Conservation (phyloP, 192 early-diverging fungal genomes). For the Pilaira anomala region DNA sequence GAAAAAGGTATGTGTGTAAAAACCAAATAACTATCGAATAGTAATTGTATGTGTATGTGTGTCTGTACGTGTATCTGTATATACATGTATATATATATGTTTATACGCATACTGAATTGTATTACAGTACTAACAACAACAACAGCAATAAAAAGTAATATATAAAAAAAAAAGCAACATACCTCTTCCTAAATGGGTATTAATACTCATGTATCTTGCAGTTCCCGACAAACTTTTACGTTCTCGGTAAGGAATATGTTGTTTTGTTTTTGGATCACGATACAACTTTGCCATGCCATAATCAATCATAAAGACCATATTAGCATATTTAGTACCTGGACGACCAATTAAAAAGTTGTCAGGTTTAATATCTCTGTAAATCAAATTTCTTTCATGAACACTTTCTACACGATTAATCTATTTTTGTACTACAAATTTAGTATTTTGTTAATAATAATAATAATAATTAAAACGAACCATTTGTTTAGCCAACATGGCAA, state of each 20-base stretch:
- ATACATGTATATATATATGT: slow-evolving; percentile 6
- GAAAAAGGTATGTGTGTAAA: neutral
- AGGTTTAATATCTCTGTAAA: slow-evolving; percentile 98
- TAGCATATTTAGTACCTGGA: slow-evolving; percentile 59
- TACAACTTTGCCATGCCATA: slow-evolving; percentile 99
- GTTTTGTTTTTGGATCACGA: slow-evolving; percentile 92
- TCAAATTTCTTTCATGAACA: slow-evolving; percentile 91
- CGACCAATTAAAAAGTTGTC: slow-evolving; percentile 97
- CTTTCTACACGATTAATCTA: slow-evolving; percentile 78
- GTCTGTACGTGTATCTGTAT: neutral
- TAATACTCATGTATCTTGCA: slow-evolving; percentile 97
- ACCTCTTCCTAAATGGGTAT: slow-evolving; percentile 95
- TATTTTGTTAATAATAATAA: too few species aligned
- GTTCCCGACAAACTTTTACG: slow-evolving; percentile 93
- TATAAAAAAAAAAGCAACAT: slow-evolving; percentile 7
- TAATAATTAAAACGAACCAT: too few species aligned
- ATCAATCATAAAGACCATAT: slow-evolving; percentile 87
- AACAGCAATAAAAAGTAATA: neutral
- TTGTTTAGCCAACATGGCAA: slow-evolving; percentile 93
- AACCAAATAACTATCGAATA: neutral
- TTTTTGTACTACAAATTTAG: neutral
- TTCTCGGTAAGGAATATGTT: slow-evolving; percentile 97
- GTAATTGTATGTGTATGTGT: neutral
- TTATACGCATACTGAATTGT: neutral
- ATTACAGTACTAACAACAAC: too few species aligned